These are phyloP conservation scores for Fusarium pseudoanthophilum DNA, from an alignment of 2,329 filamentous ascomycete genomes.

Conservation along the genomic window DNA sequence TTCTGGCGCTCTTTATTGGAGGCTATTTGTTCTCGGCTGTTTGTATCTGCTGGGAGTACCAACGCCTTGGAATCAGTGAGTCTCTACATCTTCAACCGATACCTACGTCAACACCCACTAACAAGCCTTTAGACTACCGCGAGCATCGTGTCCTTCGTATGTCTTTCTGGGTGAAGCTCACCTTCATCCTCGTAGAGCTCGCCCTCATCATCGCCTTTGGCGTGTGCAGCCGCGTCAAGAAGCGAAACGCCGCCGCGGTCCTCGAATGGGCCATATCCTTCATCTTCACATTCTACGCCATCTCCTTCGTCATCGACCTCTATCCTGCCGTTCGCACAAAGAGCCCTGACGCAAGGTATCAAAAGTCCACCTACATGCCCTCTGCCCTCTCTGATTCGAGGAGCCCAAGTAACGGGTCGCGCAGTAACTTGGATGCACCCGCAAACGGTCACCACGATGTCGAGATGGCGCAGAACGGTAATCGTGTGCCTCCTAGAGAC, in stretches of 20 bases:
- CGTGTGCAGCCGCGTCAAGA: slow-evolving; percentile 58
- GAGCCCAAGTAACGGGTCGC: slow-evolving; percentile 27
- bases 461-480: slow-evolving; percentile 31
- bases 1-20: slow-evolving; percentile 83
- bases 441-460: slow-evolving; percentile 14
- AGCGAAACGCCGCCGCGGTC: slow-evolving; percentile 76
- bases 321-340: slow-evolving; percentile 78
- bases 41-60: slow-evolving; percentile 91
- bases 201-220: slow-evolving; percentile 79
- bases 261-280: slow-evolving; percentile 84
- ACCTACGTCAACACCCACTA: background rate
- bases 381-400: slow-evolving; percentile 28
- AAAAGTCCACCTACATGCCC: slow-evolving; percentile 39
- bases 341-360: slow-evolving; percentile 43
- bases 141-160: slow-evolving; percentile 76
- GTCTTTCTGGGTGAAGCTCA: slow-evolving; percentile 89
- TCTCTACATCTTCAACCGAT: slow-evolving; percentile 13
- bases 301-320: slow-evolving; percentile 89
- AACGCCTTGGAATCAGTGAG: slow-evolving; percentile 79
- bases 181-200: slow-evolving; percentile 85
- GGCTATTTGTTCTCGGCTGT: slow-evolving; percentile 89
- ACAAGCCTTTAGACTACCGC: slow-evolving; percentile 68
- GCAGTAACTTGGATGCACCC: slow-evolving; percentile 8
- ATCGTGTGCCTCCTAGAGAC: slow-evolving; percentile 11
- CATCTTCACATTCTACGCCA: slow-evolving; percentile 87